Evolutionary conservation across 2,329 filamentous ascomycete species (phyloP).

Genomic region (Pseudophaeomoniella oleicola): DNA sequence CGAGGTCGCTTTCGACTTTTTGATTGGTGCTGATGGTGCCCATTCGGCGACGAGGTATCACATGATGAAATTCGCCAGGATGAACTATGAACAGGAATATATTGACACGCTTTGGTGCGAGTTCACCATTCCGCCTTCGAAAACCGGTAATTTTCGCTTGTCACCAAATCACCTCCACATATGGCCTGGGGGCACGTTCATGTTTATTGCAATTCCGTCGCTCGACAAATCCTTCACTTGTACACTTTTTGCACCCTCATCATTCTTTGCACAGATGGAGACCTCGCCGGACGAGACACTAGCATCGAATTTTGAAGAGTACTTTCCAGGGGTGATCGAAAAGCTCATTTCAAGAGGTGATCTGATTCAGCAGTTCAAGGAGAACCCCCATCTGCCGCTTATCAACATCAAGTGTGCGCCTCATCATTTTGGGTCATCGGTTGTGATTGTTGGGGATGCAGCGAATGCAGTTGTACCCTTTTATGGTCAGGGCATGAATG

Average conservation of each 20-base stretch:
- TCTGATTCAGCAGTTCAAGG: slow-evolving; percentile 58
- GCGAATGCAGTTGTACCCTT: slow-evolving; percentile 98
- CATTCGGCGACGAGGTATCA: slow-evolving; percentile 86
- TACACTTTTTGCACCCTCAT: slow-evolving; percentile 73
- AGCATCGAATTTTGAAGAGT: slow-evolving; percentile 58
- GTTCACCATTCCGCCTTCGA: slow-evolving; percentile 57
- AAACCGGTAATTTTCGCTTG: slow-evolving; percentile 51
- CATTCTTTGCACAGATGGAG: slow-evolving; percentile 55
- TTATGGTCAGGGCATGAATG: slow-evolving; percentile 96
- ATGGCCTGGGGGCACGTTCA: slow-evolving; percentile 85
- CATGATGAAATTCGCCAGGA: slow-evolving; percentile 84
- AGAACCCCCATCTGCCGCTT: slow-evolving; percentile 79
- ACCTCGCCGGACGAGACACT: slow-evolving; percentile 38
- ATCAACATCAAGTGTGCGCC: slow-evolving; percentile 89
- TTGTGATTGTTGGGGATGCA: slow-evolving; percentile 80
- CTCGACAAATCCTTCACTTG: slow-evolving; percentile 86
- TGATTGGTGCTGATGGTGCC: slow-evolving; percentile 89
- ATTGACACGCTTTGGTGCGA: slow-evolving; percentile 97
- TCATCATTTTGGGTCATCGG: slow-evolving; percentile 64
- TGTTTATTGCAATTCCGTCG: slow-evolving; percentile 96
- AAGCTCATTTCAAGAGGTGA: slow-evolving; percentile 43
- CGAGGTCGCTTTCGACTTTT: slow-evolving; percentile 74
- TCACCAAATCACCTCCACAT: slow-evolving; percentile 93
- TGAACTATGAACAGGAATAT: slow-evolving; percentile 88
- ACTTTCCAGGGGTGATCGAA: slow-evolving; percentile 74